These are phyloP conservation scores for Mollisia scopiformis DNA, from an alignment of 2,329 filamentous ascomycete genomes.

Conservation along the genomic window DNA sequence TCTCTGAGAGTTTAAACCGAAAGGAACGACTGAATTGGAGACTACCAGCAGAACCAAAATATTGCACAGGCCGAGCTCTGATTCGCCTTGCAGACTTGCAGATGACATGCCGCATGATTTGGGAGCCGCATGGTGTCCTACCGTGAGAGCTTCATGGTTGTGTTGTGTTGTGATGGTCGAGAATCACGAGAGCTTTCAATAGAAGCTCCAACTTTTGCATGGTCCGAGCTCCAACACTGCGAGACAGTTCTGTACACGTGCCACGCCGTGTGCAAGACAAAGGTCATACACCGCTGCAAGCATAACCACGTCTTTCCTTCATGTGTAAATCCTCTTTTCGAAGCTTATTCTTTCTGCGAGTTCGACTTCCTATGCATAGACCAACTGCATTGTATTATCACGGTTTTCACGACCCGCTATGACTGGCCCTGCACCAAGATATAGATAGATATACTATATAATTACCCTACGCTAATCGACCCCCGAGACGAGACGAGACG, in stretches of 20 bases:
- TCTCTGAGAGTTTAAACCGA: background rate
- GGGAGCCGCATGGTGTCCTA: slow-evolving; percentile 19
- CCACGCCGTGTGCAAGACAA: background rate
- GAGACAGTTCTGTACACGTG: background rate
- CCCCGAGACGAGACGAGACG: background rate
- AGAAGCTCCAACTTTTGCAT: slow-evolving; percentile 1
- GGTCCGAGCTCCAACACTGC: background rate
- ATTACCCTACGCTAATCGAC: background rate
- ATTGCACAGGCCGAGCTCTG: background rate
- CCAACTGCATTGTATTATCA: background rate
- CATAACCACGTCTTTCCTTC: background rate
- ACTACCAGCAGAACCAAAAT: background rate
- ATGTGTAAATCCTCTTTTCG: background rate
- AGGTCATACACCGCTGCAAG: background rate
- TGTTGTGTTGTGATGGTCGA: slow-evolving; percentile 3
- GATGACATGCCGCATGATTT: slow-evolving; percentile 13
- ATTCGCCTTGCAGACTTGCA: slow-evolving; percentile 14
- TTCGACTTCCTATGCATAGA: background rate
- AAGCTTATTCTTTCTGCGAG: background rate
- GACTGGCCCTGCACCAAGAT: background rate
- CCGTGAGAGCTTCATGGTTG: slow-evolving; percentile 21
- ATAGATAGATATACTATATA: no score
- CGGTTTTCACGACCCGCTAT: background rate
- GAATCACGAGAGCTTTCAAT: background rate
- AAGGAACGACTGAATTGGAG: background rate